Conservation (phyloP, 2,329 filamentous ascomycete genomes). For the Coniochaeta prunicola region DNA sequence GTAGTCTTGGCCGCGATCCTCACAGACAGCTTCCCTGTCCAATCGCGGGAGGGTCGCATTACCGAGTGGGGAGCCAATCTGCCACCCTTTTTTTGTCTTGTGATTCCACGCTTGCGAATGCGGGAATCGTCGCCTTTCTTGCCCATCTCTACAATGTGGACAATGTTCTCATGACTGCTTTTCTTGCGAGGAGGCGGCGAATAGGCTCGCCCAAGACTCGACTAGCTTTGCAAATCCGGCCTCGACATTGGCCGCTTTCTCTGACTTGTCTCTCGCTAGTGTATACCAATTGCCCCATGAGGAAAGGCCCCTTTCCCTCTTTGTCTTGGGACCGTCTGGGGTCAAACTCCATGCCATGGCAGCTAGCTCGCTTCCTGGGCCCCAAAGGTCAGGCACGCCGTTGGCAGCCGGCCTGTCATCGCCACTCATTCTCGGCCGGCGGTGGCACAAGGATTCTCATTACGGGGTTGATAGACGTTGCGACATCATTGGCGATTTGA, state of each 20-base stretch:
- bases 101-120: neutral
- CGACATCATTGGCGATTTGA: neutral
- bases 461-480: neutral
- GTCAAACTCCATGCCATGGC: neutral
- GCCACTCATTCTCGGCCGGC: neutral
- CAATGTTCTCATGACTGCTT: neutral
- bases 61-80: constrained; percentile 1
- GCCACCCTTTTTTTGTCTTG: constrained; percentile 1
- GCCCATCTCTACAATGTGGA: neutral
- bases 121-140: neutral
- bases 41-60: constrained; percentile 1
- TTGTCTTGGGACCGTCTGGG: constrained; percentile 1
- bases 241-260: neutral
- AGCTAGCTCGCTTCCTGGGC: neutral
- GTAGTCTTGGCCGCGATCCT: constrained; percentile 1
- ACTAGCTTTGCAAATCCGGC: neutral
- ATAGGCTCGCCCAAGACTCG: neutral
- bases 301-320: neutral
- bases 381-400: neutral
- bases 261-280: neutral
- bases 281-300: neutral
- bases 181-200: neutral
- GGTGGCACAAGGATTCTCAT: neutral
- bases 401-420: neutral
- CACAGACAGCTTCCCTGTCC: neutral